Base-by-base conservation (phyloP, 2,329 filamentous ascomycete species). In the Colletotrichum abscissum region DNA sequence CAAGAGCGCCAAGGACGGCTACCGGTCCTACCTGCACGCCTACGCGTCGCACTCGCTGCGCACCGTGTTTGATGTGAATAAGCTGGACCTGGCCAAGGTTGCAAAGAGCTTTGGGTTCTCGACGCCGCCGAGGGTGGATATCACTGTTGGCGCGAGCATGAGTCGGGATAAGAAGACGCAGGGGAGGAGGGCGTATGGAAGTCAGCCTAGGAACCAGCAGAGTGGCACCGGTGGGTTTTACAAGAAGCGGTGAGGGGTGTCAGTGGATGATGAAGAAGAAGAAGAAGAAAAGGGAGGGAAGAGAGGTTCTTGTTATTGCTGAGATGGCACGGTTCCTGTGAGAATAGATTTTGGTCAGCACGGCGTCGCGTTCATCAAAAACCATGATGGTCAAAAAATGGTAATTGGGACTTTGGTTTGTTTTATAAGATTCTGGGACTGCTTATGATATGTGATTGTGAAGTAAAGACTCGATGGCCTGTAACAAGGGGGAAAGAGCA, bases 11-110 rank as follows among this genome's bases (percentile, higher is more conserved):
- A 93, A 92, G 84, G 91, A 92, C 75, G 91, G 94, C 4, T 97
- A 97, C 86, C 90, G 94, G 73, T 94, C 94, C 24, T 99, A 99
- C 82, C 89, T 99, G 28, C 95, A 98, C 82, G 96, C 97, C 0
- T 99, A 99, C 81, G 95, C 96, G 26, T 95, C 92, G 72, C 97
- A 87, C 80, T 86, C 85, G 71, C 81, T 87, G 74, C 84, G 85
- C 68, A 85, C 85, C 67, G 84, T 87, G 22, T 97, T 96, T 79
- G 93, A 97, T 79, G 92, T 97, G 73, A 90, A 95, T 82, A 95
- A 95, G 82, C 87, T 97, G 9, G 94, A 97, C 80, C 86, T 97
- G 33, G 89, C 93, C 79, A 96, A 95, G 85, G 91, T 97, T 11
- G 93, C 94, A 58, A 95, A 94, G 87, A 90, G 91, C 77, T 97